Base-by-base conservation (phyloP, 306 rosid genomes). In the Prinsepia uniflora region DNA sequence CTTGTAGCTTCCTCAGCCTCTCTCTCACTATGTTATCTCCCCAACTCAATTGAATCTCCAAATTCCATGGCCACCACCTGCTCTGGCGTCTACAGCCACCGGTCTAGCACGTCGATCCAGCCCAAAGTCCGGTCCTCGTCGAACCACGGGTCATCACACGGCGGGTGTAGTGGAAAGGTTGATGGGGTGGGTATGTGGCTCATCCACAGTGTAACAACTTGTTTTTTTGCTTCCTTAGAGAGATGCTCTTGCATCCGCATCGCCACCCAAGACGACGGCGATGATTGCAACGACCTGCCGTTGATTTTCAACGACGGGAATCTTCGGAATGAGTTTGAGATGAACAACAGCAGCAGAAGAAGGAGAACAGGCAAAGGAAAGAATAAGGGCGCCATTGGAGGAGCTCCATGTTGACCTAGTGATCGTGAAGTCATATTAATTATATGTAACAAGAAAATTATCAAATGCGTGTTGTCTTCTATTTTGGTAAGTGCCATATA, bases 111-210 rank as follows among this genome's bases (percentile, higher is more conserved):
- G 10, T 18, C 87, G 0, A 75, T 36, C 6, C 84, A 68, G 20
- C 54, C 81, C 0, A 78, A 84, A 66, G 78, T 67, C 64, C 81
- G 84, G 20, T 15, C 83, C 72, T 63, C 85, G 0, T 66, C 83
- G 40, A 79, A 68, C 68, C 82, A 82, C 1, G 59, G 76, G 41
- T 72, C 89, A 8, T 45, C 67, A 36, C 34, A 78, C 0, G 81
- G 78, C 0, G 81, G 78, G 40, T 84, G 89, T 47, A 78, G 91
- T 44, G 79, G 91, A 44, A 90, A 85, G 79, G 58, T 90, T 39
- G 92, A 90, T 59, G 86, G 92, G 0, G 87, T 88, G 48, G 96
- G 83, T 52, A 88, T 75, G 90, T 90, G 95, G 96, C 83, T 90
- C 76, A 14, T 90, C 65, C 83, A 88, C 48, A 85, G 96, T 14